Evolutionary conservation across 176 grass and related monocot species (phyloP), one percentile per base, ranked within the genome.

Genomic region (Raddia distichophylla): DNA sequence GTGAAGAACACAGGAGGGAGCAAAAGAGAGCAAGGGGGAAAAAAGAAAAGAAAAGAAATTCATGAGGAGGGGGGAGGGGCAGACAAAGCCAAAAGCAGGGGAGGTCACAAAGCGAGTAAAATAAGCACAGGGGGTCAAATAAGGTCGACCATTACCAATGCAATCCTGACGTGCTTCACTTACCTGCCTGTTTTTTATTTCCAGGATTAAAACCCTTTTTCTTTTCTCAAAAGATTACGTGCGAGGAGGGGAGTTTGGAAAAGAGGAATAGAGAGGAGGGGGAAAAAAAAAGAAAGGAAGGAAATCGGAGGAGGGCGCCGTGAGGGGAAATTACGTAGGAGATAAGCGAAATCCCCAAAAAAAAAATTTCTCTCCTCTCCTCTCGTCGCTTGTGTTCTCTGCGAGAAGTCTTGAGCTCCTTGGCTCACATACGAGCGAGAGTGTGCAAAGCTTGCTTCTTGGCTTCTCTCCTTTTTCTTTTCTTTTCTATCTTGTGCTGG

Each of bases 111-210:
- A 74, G 53, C 62, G 44, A 83, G 78, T 86, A 79, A 78, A 86
- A 86, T 74, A 74, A 82, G 19, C 43, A 16, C 42, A 54, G 27
- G 74, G 79, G 79, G 74, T 86, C 83, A 86, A 90, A 86, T 90
- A 78, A 68, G 55, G 73, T 79, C 83, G 67, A 90, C 74, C 67
- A 77, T 82, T 82, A 67, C 81, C 70, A 88, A 90, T 90, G 87
- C 87, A 84, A 83, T 83, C 86, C 89, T 88, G 87, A 80, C 90
- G 84, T 81, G 90, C 90, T 74, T 83, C 79, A 87, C 67, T 88
- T 79, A 80, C 71, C 83, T 80, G 84, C 86, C 80, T 82, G 54
- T 86, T 64, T 83, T 77, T 78, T 74, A 74, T 78, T 84, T 87
- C 82, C 65, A 40, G 12, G 65, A 67, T 67, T 86, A 81, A 91